Evolutionary conservation across 768 basidiomycete genomes (phyloP).

Genomic region (Lactarius akahatsu): DNA sequence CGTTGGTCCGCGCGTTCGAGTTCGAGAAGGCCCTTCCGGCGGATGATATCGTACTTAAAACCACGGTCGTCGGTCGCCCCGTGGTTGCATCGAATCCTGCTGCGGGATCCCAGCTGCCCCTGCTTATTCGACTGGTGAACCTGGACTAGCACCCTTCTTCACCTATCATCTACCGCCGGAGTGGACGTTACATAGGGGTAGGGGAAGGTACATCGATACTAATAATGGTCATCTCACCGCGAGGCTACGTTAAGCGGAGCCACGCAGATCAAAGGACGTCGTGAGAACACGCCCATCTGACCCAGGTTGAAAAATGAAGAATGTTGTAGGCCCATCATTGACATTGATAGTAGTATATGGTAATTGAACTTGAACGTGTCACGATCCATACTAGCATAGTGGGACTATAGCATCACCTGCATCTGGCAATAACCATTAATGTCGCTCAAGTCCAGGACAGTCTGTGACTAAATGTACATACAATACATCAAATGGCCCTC

Average conservation of each 20-base stretch:
- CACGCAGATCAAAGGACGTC: no score
- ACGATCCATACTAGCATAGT: no score
- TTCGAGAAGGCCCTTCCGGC: constrained; percentile 25
- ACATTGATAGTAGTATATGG: no score
- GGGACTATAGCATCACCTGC: no score
- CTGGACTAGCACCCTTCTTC: not conserved
- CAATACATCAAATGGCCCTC: not conserved
- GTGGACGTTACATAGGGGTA: no score
- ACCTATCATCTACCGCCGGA: not conserved
- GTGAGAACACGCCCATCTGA: no score
- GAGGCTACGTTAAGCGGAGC: no score
- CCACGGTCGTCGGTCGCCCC: constrained; percentile 25
- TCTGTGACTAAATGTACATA: not conserved
- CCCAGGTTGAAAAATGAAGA: no score
- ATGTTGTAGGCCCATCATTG: no score
- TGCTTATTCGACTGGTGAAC: constrained; percentile 19
- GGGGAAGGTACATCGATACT: not conserved
- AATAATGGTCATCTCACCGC: no score
- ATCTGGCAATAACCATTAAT: no score
- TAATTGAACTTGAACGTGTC: no score
- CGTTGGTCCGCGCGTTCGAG: constrained; percentile 31
- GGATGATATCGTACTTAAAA: constrained; percentile 22
- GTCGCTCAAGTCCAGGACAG: not conserved
- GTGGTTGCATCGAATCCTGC: constrained; percentile 12
- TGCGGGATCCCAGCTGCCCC: constrained; percentile 26